Percentiles rank a stretch among this genome's conserved stretches.
phyloP scores from a whole-genome alignment of 352 stramenopile species.

The Phytophthora uliginosa region DNA sequence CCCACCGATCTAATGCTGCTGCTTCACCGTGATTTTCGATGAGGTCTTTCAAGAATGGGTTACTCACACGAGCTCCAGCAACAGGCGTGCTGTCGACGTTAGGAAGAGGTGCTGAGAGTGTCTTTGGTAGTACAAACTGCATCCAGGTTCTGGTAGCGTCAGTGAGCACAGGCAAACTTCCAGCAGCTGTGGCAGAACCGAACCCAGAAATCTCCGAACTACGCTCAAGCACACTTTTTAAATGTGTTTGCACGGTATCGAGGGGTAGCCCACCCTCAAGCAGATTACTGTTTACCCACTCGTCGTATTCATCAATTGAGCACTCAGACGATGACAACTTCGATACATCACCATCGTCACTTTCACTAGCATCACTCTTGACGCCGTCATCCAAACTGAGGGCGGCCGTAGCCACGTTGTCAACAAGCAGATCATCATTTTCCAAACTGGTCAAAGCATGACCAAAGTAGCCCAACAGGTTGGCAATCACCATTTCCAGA shows the following conservation, averaged over 20 bases:
- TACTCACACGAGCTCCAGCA: slow-evolving; percentile 26
- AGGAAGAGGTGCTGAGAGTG: slow-evolving; percentile 42
- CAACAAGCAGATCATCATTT: slow-evolving; percentile 72
- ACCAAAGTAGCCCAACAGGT: slow-evolving; percentile 82
- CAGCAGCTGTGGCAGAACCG: slow-evolving; percentile 18
- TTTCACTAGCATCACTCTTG: slow-evolving; percentile 42
- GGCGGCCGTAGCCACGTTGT: slow-evolving; percentile 25
- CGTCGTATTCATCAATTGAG: slow-evolving; percentile 84
- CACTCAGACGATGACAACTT: slow-evolving; percentile 68
- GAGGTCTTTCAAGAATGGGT: slow-evolving; percentile 75
- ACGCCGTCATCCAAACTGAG: slow-evolving; percentile 45
- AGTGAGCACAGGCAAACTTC: slow-evolving; percentile 48
- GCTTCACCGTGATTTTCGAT: slow-evolving; percentile 72
- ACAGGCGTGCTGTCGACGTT: slow-evolving; percentile 27
- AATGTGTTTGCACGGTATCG: slow-evolving; percentile 65
- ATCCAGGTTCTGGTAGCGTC: slow-evolving; percentile 68
- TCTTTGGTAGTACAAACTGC: slow-evolving; percentile 70
- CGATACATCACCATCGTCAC: slow-evolving; percentile 43
- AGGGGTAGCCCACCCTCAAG: slow-evolving; percentile 80
- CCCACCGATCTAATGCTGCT: slow-evolving; percentile 73
- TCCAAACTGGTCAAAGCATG: slow-evolving; percentile 70
- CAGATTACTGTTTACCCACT: slow-evolving; percentile 81
- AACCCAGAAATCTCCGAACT: slow-evolving; percentile 61
- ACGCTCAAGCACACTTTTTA: slow-evolving; percentile 65
- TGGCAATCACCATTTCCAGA: slow-evolving; percentile 82